phyloP scores from a whole-genome alignment of 176 grass and related monocot species.

The Ensete ventricosum region DNA sequence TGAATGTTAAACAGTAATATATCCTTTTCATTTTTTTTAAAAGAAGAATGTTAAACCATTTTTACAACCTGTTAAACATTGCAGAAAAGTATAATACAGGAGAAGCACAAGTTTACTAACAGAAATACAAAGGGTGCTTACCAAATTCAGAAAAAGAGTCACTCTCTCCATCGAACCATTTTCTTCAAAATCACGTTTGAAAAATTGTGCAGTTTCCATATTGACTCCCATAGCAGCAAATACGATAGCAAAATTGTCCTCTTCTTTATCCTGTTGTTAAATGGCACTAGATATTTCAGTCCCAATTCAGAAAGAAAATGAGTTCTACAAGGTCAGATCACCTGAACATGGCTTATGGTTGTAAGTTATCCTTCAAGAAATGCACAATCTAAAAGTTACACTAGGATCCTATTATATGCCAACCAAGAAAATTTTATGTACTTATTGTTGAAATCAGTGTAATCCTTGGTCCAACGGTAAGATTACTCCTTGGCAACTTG shows the following conservation, averaged over 20 bases:
- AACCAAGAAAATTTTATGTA: too few species aligned
- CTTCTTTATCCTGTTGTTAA: constrained; percentile 40
- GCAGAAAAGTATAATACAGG: neutral
- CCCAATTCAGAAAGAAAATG: too few species aligned
- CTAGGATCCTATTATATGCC: too few species aligned
- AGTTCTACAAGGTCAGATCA: too few species aligned
- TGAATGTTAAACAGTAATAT: too few species aligned
- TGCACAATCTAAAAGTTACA: too few species aligned
- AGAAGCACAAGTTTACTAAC: constrained; percentile 16
- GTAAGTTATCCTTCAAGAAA: too few species aligned
- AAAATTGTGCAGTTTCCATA: constrained; percentile 87
- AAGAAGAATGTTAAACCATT: neutral
- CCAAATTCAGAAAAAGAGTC: constrained; percentile 85
- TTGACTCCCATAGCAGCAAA: constrained; percentile 97
- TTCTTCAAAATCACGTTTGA: constrained; percentile 87
- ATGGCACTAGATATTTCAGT: neutral
- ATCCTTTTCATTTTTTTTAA: too few species aligned
- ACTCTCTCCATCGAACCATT: constrained; percentile 90
- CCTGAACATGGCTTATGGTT: too few species aligned
- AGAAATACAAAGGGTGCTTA: constrained; percentile 9
- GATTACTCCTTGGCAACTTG: too few species aligned
- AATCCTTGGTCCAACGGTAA: too few species aligned
- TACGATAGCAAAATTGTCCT: constrained; percentile 83
- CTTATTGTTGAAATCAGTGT: too few species aligned
- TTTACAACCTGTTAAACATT: constrained; percentile 15